Base-by-base conservation (phyloP, 129 eudicot genomes). In the Flaveria sonorensis region DNA sequence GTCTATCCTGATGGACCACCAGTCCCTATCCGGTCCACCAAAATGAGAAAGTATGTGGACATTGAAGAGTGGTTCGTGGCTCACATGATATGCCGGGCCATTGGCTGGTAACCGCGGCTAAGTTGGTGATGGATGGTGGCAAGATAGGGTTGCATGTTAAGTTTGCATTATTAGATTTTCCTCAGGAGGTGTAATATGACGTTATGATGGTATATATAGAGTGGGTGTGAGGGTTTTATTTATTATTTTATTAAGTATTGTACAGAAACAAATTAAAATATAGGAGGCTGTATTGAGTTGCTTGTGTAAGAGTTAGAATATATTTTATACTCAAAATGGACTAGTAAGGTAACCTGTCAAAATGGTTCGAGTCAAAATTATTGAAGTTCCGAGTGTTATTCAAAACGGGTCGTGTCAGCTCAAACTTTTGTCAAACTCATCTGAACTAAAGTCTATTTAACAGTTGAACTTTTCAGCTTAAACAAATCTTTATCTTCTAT, bases 41-140 rank as follows among this genome's bases (percentile, higher is more conserved):
- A 88, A 73, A 78, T 94, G 69, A 83, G 87, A 45, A 91, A 88
- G 68, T 91, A 74, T 56, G 86, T 94, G 10, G 96, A 91, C 16
- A 65, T 80, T 10, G 75, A 85, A 2, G 99, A 94, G 92, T 91
- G 57, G 81, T 78, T 6, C 89, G 96, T 12, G 99, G 94, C 14
- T 96, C 99, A 10, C 89, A 87, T 59, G 96, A 94, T 79, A 71
- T 79, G 24, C 97, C 99, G 2, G 99, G 99, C n/a, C 99, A 94
- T 86, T 94, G 99, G 99, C 65, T 94, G 82, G 99, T 94, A 5
- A 91, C 89, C 0, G 99, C 93, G 10, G 99, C 92, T 18, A 89
- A 88, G 87, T 77, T 94, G 78, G 93, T 85, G 64, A 46, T 80
- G 11, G 99, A 94, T 23, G 90, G 86, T 7, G 96, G 97, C 68